These are phyloP conservation scores for Penicillium sp. DNA, from an alignment of 2,329 filamentous ascomycete species.

Conservation along the genomic window DNA sequence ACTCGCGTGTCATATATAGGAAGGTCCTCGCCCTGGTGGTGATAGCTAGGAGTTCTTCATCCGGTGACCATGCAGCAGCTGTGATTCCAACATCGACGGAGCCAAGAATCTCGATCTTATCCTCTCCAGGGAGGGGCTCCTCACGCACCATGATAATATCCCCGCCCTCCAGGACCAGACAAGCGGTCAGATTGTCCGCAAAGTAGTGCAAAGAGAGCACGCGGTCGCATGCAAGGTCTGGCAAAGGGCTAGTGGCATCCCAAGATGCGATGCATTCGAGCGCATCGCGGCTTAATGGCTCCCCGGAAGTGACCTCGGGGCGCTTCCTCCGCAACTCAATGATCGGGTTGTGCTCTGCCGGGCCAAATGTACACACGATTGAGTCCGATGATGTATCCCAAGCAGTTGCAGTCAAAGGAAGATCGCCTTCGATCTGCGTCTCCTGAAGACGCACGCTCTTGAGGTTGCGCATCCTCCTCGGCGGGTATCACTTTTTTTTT, in stretches of 20 bases:
- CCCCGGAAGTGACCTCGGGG: slow-evolving; percentile 40
- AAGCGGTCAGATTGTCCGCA: slow-evolving; percentile 73
- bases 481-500: slow-evolving; percentile 28
- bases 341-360: slow-evolving; percentile 66
- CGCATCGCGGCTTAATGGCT: slow-evolving; percentile 43
- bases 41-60: slow-evolving; percentile 86
- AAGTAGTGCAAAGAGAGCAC: slow-evolving; percentile 84
- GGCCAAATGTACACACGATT: slow-evolving; percentile 81
- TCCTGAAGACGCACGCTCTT: slow-evolving; percentile 72
- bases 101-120: slow-evolving; percentile 91
- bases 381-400: slow-evolving; percentile 83
- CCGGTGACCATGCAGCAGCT: slow-evolving; percentile 89
- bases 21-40: slow-evolving; percentile 77
- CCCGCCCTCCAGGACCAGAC: slow-evolving; percentile 82
- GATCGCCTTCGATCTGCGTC: slow-evolving; percentile 61
- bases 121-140: slow-evolving; percentile 64
- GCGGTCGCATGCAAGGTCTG: slow-evolving; percentile 72
- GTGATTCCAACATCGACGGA: slow-evolving; percentile 90
- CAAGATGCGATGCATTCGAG: slow-evolving; percentile 71
- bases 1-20: slow-evolving; percentile 88
- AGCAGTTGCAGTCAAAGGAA: slow-evolving; percentile 72
- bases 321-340: slow-evolving; percentile 69
- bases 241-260: slow-evolving; percentile 81
- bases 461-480: slow-evolving; percentile 77
- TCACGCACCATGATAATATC: slow-evolving; percentile 88